Base-by-base conservation (phyloP, 2,329 filamentous ascomycete genomes). In the Epichloe elymi region DNA sequence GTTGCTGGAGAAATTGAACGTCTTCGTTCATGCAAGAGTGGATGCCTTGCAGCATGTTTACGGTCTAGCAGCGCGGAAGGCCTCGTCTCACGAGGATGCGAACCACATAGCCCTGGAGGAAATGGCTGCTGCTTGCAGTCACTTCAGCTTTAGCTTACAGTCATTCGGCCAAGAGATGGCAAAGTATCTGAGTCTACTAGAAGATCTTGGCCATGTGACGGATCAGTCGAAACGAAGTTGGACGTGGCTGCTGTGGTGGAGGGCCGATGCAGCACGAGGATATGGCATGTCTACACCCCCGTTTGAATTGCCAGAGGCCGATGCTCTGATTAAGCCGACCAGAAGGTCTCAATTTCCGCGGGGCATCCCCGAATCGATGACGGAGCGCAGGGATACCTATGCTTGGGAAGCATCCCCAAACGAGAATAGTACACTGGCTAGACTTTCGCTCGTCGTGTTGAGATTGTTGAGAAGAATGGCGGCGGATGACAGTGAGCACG, bases 91-190 rank as follows among this genome's bases (percentile, higher is more conserved):
- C 79, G 81, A 85, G 79, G 81, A 85, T 40, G 83, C 83, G 53
- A 74, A 88, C 12, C 82, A 91, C 62, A 88, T 88, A 1, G 88
- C 95, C 63, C 85, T 93, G 52, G 90, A 96, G 65, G 90, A 95
- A 66, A 88, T 95, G 11, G 88, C 88, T 36, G 89, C 90, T 10
- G 91, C 88, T 51, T 96, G 90, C 61, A 89, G 89, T 0, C 88
- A 95, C 66, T 96, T 95, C 62, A 89, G 85, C 64, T 94, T 89
- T 63, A 91, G 86, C 30, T 71, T 96, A 17, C 78, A 91, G 55
- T 85, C 89, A 58, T 88, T 95, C 64, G 88, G 87, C 0, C 86
- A 93, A 62, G 88, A 95, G 60, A 85, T 94, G 70, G 79, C 85
- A 57, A 79, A 77, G 14, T 89, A 93, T 59, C 67, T 96, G 30